Base-by-base conservation (phyloP, 2,329 filamentous ascomycete species). In the Stachybotrys echinatus region DNA sequence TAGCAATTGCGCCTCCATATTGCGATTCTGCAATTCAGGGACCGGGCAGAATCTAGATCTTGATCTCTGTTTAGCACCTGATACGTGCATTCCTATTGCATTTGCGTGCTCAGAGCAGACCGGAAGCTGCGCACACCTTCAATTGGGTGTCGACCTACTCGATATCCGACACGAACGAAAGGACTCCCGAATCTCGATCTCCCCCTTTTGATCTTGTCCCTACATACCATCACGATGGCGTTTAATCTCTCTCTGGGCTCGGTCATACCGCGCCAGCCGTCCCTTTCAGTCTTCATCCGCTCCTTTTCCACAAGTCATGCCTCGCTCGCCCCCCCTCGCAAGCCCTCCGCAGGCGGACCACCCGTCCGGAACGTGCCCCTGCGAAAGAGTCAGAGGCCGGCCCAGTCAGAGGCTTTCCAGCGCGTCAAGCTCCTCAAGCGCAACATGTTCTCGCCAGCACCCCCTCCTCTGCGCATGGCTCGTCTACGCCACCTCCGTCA, bases 401-500 rank as follows among this genome's bases (percentile, higher is more conserved):
- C 54, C 39, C 68, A 67, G 54, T 70, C 65, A 22, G 70, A 68
- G 45, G 70, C 70, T 52, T 71, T 68, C 58, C 55, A 58, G n/a
- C 71, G 73, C 55, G 70, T 79, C 59, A 55, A 64, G 46, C 73
- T 71, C 51, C 67, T 79, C 51, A 71, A 69, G 51, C 61, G 69
- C 47, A 74, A 76, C 54, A 74, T 77, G 66, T 75, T 76, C 58
- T 74, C 74, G 23, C 66, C 65, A n/a, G 73, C 75, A 1, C 79
- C 79, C 5, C 73, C 80, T 0, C 92, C 94, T 1, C 81, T 99
- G 56, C 87, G 90, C 61, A 92, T 97, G 80, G 90, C 84, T 39
- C 90, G 92, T 60, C 88, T 87, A 69, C 85, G 94, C 50, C 81
- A 84, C 70, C 84, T 99, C 56, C 89, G 94, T 44, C 94, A 99